Percentiles rank a stretch among this genome's conserved stretches.
These are phyloP conservation scores for Melastoma candidum DNA, from an alignment of 441 rosid genomes.

Conservation along the genomic window DNA sequence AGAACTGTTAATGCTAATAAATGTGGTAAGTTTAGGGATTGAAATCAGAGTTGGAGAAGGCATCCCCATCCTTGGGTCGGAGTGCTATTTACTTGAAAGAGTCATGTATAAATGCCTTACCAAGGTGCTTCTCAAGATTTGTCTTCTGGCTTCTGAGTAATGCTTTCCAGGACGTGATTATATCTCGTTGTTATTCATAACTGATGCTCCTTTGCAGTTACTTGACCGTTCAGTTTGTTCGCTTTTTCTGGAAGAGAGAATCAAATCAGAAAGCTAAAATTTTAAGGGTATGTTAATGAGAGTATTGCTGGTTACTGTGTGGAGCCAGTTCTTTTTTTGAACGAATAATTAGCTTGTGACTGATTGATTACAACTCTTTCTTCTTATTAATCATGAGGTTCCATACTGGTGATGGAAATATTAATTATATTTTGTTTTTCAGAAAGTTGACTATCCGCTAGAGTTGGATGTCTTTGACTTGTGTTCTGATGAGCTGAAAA, in stretches of 20 bases:
- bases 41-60: constrained; percentile 89
- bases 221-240: constrained; percentile 92
- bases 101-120: constrained; percentile 67
- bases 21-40: constrained; percentile 37
- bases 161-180: background rate
- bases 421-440: constrained; percentile 12
- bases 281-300: constrained; percentile 46
- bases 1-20: background rate
- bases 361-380: background rate
- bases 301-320: background rate
- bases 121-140: constrained; percentile 34
- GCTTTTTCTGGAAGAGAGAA: constrained; percentile 99
- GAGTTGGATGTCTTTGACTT: constrained; percentile 86
- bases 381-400: background rate
- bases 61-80: constrained; percentile 73
- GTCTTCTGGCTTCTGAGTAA: background rate
- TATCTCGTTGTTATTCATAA: constrained; percentile 3
- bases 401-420: background rate
- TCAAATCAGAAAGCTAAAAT: constrained; percentile 98
- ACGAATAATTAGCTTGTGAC: background rate
- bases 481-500: constrained; percentile 77
- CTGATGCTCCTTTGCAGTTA: constrained; percentile 40
- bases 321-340: background rate
- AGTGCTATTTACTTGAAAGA: constrained; percentile 81
- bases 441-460: constrained; percentile 98